These are phyloP conservation scores for Histomonas meleagridis DNA, from an alignment of 208 protist genomes.

Conservation along the genomic window DNA sequence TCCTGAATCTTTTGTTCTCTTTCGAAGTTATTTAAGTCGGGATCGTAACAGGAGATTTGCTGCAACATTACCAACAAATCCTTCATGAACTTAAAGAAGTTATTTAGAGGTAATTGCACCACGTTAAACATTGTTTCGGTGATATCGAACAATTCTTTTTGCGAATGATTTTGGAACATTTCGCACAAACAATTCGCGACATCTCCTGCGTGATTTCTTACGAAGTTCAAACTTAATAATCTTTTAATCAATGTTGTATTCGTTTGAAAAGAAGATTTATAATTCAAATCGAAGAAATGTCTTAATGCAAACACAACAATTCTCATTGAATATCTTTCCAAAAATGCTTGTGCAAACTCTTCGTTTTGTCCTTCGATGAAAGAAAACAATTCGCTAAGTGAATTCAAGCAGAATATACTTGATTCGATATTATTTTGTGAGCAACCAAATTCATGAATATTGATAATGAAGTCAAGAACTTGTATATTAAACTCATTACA, in stretches of 20 bases:
- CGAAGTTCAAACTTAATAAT: not conserved
- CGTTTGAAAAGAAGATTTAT: not conserved
- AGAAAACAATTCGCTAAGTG: not conserved
- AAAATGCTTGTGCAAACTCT: not conserved
- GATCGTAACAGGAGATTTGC: not conserved
- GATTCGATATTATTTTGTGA: not conserved
- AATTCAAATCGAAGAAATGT: not conserved
- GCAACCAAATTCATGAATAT: not conserved
- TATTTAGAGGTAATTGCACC: not conserved
- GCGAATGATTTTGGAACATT: not conserved
- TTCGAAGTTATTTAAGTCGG: not conserved
- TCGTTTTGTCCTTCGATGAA: not conserved
- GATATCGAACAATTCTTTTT: not conserved
- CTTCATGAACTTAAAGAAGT: not conserved
- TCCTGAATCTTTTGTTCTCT: not conserved
- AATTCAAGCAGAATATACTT: not conserved
- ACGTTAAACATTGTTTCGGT: not conserved
- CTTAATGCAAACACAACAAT: not conserved
- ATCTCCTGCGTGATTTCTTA: not conserved
- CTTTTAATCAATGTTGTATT: not conserved
- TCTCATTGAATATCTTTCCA: not conserved
- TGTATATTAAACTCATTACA: not conserved
- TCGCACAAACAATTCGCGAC: not conserved
- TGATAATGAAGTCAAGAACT: not conserved
- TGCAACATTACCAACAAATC: not conserved